Base-by-base conservation (phyloP, 2,329 filamentous ascomycete species). In the Fusarium pseudocircinatum region DNA sequence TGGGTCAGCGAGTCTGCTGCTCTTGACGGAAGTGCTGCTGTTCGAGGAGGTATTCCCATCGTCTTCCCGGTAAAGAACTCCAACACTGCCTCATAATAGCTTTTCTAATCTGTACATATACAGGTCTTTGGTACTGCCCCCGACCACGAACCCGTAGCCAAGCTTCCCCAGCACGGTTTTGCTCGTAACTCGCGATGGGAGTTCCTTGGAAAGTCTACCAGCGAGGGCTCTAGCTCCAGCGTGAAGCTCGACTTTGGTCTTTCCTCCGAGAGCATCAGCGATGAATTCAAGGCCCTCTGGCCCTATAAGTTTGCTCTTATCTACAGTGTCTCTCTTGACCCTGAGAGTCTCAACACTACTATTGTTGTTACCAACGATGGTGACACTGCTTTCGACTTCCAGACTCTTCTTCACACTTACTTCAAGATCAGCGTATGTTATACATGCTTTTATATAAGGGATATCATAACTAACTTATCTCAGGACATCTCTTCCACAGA, bases 241-340 rank as follows among this genome's bases (percentile, higher is more conserved):
- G 92, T 98, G 74, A 98, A 97, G 87, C 91, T 99, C 69, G 96
- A 99, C 85, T 98, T 99, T 82, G 96, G 96, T 34, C 91, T 99
- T 40, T 94, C 93, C 58, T 89, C 90, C 34, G 87, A 89, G 58
- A 92, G 92, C 79, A 86, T 98, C 64, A 89, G 88, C 74, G 90
- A 92, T 1, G 88, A 91, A 47, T 88, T 89, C 75, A 90, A 89
- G 79, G 88, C 89, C 77, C 88, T 91, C 30, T 99, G 96, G 96
- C 92, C 93, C 6, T 93, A 92, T 80, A 91, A 93, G 72, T 99
- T 99, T 81, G 93, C 93, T 9, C 88, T 98, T 58, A 92, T 98
- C 63, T 99, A 99, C 87, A 97, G 93, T 78, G 94, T 99, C 67
- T 97, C 94, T 6, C 85, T 99, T 74, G 90, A 90, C 71, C 91